Percentiles rank a stretch among this genome's conserved stretches.
Conservation (phyloP, 805 yeast genomes). For the Myxozyma neotropica region DNA sequence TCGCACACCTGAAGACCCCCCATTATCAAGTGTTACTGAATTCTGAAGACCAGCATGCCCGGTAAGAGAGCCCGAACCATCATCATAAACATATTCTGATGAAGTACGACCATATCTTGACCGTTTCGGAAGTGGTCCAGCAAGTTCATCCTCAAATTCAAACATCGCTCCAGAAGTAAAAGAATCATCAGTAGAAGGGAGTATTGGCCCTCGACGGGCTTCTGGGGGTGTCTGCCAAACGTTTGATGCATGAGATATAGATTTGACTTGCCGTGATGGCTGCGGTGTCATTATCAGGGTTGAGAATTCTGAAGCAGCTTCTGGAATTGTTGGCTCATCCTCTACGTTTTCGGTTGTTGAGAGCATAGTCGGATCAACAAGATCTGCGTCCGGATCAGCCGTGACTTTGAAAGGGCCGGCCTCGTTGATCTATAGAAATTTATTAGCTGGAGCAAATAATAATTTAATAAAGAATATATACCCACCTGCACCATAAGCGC, state of each 20-base stretch:
- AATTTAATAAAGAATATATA: neutral
- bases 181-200: constrained; percentile 27
- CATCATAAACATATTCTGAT: constrained; percentile 11
- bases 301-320: neutral
- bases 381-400: neutral
- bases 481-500: constrained; percentile 15
- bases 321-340: neutral
- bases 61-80: neutral
- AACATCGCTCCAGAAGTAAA: constrained; percentile 31
- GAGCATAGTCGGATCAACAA: neutral
- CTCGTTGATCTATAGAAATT: constrained; percentile 4
- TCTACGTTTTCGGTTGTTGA: neutral
- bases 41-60: neutral
- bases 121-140: constrained; percentile 33
- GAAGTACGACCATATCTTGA: constrained; percentile 17
- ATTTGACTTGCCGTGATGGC: neutral
- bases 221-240: constrained; percentile 27
- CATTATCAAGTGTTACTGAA: neutral
- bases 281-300: neutral
- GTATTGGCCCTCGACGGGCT: constrained; percentile 22
- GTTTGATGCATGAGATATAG: neutral
- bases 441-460: neutral
- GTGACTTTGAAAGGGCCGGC: neutral
- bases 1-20: neutral
- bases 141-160: constrained; percentile 27